phyloP scores from a whole-genome alignment of 345 rosid genomes.

The Psidium guajava region DNA sequence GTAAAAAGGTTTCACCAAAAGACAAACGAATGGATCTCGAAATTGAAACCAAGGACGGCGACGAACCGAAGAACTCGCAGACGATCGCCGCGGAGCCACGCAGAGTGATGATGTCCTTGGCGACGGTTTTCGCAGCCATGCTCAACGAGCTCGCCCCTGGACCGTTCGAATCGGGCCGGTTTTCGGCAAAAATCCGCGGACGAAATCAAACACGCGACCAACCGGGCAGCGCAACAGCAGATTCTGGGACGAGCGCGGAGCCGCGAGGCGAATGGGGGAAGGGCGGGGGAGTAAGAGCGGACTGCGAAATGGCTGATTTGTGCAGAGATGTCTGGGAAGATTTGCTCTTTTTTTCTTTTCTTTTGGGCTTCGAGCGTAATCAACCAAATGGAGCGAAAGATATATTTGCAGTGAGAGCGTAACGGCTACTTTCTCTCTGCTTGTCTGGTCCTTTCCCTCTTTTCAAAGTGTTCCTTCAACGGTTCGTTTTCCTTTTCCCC shows the following conservation, averaged over 20 bases:
- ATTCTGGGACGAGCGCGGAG: background rate
- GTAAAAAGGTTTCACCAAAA: background rate
- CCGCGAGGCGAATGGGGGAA: background rate
- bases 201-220: background rate
- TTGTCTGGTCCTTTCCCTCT: background rate
- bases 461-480: slow-evolving; percentile 1
- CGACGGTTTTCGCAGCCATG: slow-evolving; percentile 64
- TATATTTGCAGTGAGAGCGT: background rate
- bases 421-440: slow-evolving; percentile 34
- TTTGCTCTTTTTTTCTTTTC: background rate
- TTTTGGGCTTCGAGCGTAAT: background rate
- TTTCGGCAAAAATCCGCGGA: no score
- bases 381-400: background rate
- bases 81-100: slow-evolving; percentile 97
- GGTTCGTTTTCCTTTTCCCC: background rate
- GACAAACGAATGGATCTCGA: background rate
- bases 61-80: slow-evolving; percentile 86
- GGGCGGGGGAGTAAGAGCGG: background rate
- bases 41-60: background rate
- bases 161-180: background rate
- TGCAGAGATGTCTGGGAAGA: background rate
- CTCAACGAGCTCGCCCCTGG: background rate
- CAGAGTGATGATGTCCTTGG: slow-evolving; percentile 91
- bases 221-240: background rate
- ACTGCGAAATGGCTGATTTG: background rate